Evolutionary conservation across 805 yeast species (phyloP).

Genomic region (Cyberlindnera amylophila): DNA sequence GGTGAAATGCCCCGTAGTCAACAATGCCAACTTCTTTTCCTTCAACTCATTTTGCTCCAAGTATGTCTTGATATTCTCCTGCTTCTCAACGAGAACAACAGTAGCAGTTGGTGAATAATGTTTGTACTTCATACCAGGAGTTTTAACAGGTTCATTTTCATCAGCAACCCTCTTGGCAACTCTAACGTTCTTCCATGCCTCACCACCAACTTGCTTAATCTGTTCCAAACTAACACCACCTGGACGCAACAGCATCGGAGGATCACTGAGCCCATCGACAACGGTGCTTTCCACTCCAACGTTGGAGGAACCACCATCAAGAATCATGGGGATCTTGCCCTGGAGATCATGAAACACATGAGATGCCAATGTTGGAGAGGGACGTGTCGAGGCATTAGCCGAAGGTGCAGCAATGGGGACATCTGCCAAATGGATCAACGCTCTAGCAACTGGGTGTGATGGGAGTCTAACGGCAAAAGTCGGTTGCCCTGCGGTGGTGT

Average conservation of each 20-base stretch:
- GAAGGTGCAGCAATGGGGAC: conserved; percentile 96
- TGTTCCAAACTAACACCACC: conserved; percentile 89
- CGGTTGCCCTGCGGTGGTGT: conserved; percentile 81
- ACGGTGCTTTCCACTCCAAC: conserved; percentile 96
- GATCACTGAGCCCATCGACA: conserved; percentile 78
- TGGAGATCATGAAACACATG: conserved; percentile 82
- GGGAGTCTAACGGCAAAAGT: conserved; percentile 95
- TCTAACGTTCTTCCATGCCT: conserved; percentile 57
- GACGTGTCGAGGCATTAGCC: conserved; percentile 93
- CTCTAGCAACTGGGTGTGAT: conserved; percentile 81
- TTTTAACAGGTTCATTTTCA: conserved; percentile 69
- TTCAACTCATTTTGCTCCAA: conserved; percentile 27
- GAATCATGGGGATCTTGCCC: conserved; percentile 74
- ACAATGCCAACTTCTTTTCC: conserved; percentile 45
- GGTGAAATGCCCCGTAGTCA: conserved; percentile 35
- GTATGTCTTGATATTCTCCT: conserved; percentile 21
- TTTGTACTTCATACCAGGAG: conserved; percentile 97
- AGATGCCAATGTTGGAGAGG: conserved; percentile 85
- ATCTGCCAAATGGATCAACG: conserved; percentile 78
- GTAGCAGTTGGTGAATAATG: conserved; percentile 91
- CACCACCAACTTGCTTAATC: conserved; percentile 62
- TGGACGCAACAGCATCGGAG: conserved; percentile 88
- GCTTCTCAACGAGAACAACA: conserved; percentile 62
- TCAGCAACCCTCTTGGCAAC: conserved; percentile 63
- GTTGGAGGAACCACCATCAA: conserved; percentile 86